Base-by-base conservation (phyloP, 345 rosid genomes). In the Combretum micranthum region DNA sequence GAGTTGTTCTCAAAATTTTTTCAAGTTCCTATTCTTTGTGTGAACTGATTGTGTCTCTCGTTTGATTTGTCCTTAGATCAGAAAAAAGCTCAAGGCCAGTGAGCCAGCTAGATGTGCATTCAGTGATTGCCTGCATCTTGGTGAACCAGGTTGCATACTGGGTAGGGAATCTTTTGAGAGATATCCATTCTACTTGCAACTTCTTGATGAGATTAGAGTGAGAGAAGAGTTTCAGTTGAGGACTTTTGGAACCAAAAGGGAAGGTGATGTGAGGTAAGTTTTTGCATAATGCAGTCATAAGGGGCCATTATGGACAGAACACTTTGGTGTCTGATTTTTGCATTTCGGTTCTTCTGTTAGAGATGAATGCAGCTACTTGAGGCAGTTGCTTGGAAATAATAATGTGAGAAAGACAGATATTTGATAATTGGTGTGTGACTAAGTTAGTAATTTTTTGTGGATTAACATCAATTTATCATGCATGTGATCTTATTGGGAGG, bases 171-270 rank as follows among this genome's bases (percentile, higher is more conserved):
- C 20, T 52, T 86, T 94, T 88, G 98, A 92, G 69, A 88, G 98
- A 69, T 86, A 81, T 70, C 72, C 85, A 21, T 80, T 74, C 69
- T 88, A 88, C 67, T 74, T 84, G 39, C 93, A 88, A 61, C 87
- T 92, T 42, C 81, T 92, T 42, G 95, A 88, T 66, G 98, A 88
- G 72, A 86, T 92, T 69, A 81, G 73, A 74, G 75, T 81, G 80
- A 81, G 96, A 69, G 95, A 88, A 61, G 90, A 83, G 63, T 88
- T 86, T 78, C 95, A 92, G 57, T 65, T 86, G 50, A 77, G 88
- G 77, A 88, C 93, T 52, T 92, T 76, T 61, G 98, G 96, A 49
- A 88, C 98, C 72, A 92, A 92, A 69, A 81, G 68, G 57, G 98
- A 92, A 71, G 68, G 79, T 17, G 95, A 84, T 66, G 87, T 92